Conservation (phyloP, 148 eudicot species). For the Vaccinium darrowii region DNA sequence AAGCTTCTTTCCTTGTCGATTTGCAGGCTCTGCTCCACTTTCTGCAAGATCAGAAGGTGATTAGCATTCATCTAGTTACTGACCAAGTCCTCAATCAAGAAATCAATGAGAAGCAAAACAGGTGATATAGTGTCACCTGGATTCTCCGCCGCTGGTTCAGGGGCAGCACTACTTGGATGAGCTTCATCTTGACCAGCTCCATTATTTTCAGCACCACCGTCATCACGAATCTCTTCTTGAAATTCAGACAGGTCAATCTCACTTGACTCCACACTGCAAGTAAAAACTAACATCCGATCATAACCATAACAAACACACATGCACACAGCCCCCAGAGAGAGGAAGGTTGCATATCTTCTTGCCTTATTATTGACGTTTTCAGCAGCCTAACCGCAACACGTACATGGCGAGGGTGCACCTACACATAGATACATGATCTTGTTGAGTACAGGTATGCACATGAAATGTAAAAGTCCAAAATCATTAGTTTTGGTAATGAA, state of each 20-base stretch:
- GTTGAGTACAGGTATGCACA: slow-evolving; percentile 2
- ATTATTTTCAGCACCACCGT: slow-evolving; percentile 35
- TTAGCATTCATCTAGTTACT: not conserved
- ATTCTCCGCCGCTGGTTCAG: slow-evolving; percentile 42
- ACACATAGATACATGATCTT: slow-evolving; percentile 10
- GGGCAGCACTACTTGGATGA: slow-evolving; percentile 28
- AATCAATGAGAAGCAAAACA: not conserved
- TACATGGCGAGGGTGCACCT: slow-evolving; percentile 90
- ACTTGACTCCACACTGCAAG: slow-evolving; percentile 89
- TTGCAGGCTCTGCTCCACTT: slow-evolving; percentile 41
- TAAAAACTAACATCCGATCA: slow-evolving; percentile 15
- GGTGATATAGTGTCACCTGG: slow-evolving; percentile 39
- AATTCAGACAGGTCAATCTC: slow-evolving; percentile 96
- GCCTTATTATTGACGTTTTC: slow-evolving; percentile 91
- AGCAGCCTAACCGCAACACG: slow-evolving; percentile 74
- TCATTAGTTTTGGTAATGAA: slow-evolving; percentile 4
- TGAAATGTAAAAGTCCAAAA: not conserved
- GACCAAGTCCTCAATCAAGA: not conserved
- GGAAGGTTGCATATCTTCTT: slow-evolving; percentile 20
- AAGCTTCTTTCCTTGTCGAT: slow-evolving; percentile 56
- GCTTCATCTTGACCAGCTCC: slow-evolving; percentile 45
- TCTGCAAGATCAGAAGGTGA: slow-evolving; percentile 38
- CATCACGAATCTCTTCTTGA: slow-evolving; percentile 52
- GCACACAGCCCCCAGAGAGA: not conserved
- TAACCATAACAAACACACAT: not conserved